Evolutionary conservation across 2,329 filamentous ascomycete genomes (phyloP).

Genomic region (Alternaria panax): DNA sequence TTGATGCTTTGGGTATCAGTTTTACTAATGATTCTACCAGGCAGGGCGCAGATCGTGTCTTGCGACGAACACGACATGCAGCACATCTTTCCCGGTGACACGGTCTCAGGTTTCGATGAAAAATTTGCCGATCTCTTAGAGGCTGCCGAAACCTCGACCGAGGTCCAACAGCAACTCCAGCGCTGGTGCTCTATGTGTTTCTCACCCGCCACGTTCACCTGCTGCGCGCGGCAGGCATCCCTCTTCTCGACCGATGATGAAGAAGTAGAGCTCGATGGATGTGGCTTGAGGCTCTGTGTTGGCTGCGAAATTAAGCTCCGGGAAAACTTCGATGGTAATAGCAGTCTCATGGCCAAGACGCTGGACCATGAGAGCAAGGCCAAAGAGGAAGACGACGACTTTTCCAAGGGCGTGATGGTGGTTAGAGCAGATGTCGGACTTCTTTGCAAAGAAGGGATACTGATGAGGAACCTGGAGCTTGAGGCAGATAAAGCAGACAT

Average conservation of each 20-base stretch:
- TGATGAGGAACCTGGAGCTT: constrained; percentile 23
- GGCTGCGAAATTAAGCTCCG: constrained; percentile 24
- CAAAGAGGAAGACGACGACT: constrained; percentile 7
- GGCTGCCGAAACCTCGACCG: constrained; percentile 9
- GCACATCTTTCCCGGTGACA: not conserved
- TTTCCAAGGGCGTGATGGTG: not conserved
- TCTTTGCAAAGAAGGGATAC: constrained; percentile 27
- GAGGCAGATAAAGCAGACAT: not conserved
- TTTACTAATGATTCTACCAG: not conserved
- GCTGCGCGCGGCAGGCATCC: constrained; percentile 13
- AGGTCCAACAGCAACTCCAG: constrained; percentile 23
- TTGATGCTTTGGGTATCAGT: not conserved
- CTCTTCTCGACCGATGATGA: not conserved
- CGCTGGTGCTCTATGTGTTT: constrained; percentile 46
- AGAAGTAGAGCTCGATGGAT: constrained; percentile 28
- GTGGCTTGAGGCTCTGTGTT: constrained; percentile 37
- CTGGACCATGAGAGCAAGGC: constrained; percentile 32
- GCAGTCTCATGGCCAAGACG: constrained; percentile 18
- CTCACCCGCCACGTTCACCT: constrained; percentile 28
- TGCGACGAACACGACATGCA: constrained; percentile 31
- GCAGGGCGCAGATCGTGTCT: constrained; percentile 30
- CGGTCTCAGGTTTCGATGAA: constrained; percentile 11
- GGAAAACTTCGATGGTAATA: constrained; percentile 17
- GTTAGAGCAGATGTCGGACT: constrained; percentile 40
- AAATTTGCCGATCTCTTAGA: constrained; percentile 20